These are phyloP conservation scores for Lophium mytilinum DNA, from an alignment of 495 filamentous ascomycete genomes.

Conservation along the genomic window DNA sequence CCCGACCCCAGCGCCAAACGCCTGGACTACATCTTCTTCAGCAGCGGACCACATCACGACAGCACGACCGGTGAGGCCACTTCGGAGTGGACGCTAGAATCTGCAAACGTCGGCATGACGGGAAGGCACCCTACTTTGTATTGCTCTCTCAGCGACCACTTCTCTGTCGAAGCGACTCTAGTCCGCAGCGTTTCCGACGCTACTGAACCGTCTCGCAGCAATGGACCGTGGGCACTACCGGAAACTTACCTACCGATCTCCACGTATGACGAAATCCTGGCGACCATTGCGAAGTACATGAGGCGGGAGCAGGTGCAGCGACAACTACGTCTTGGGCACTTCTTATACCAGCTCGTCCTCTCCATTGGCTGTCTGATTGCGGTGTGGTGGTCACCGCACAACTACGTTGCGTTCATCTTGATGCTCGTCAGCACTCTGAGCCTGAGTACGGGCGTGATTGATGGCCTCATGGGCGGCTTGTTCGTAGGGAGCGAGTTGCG, in stretches of 20 bases:
- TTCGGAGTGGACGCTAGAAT: constrained; percentile 56
- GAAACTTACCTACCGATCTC: constrained; percentile 37
- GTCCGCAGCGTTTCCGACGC: constrained; percentile 11
- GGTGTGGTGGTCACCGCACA: constrained; percentile 74
- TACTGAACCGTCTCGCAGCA: neutral
- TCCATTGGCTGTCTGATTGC: constrained; percentile 64
- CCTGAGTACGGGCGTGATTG: constrained; percentile 64
- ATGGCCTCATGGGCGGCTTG: constrained; percentile 77
- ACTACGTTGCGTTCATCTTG: constrained; percentile 73
- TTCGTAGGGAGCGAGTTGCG: constrained; percentile 79
- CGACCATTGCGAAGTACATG: constrained; percentile 56
- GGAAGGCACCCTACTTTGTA: constrained; percentile 69
- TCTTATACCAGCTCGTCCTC: constrained; percentile 54
- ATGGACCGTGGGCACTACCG: neutral
- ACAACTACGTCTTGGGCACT: constrained; percentile 62
- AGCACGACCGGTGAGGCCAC: constrained; percentile 19
- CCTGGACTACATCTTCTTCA: constrained; percentile 90
- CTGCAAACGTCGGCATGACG: constrained; percentile 69
- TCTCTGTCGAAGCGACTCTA: constrained; percentile 68
- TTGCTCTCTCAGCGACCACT: constrained; percentile 89
- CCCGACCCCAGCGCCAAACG: constrained; percentile 68
- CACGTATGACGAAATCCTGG: constrained; percentile 66
- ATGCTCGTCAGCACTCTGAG: constrained; percentile 69
- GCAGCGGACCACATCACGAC: constrained; percentile 24
- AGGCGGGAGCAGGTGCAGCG: constrained; percentile 62